Evolutionary conservation across 169 alveolate genomes (phyloP).

Genomic region (Eimeria nieschulzi): DNA sequence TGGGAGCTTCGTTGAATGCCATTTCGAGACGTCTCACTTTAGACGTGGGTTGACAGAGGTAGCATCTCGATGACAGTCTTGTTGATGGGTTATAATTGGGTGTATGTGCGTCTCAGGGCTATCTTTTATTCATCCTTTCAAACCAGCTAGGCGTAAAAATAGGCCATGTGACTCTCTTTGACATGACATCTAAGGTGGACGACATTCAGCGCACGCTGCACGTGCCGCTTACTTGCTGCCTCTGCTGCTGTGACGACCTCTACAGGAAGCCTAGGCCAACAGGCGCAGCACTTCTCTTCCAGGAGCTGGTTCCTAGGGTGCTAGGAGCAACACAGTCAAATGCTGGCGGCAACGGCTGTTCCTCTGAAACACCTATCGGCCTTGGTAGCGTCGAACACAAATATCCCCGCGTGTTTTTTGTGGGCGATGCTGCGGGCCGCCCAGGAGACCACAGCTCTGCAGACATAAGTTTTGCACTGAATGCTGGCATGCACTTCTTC

Average conservation of each 20-base stretch:
- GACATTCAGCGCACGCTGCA: slow-evolving; percentile 44
- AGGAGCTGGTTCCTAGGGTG: slow-evolving; percentile 38
- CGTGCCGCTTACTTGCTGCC: slow-evolving; percentile 67
- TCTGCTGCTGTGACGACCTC: slow-evolving; percentile 64
- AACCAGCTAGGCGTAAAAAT: slow-evolving; percentile 70
- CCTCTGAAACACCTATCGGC: too few relatives aligned
- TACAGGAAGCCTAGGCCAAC: slow-evolving; percentile 70
- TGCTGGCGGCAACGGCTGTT: not conserved
- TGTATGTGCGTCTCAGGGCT: slow-evolving; percentile 46
- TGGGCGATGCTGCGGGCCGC: slow-evolving; percentile 76
- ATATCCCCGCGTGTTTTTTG: slow-evolving; percentile 64
- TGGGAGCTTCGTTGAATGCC: not conserved
- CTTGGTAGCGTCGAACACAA: not conserved
- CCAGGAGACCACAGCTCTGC: slow-evolving; percentile 72
- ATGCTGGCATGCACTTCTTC: slow-evolving; percentile 68
- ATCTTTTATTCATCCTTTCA: slow-evolving; percentile 51
- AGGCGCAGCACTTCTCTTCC: slow-evolving; percentile 56
- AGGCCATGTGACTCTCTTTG: slow-evolving; percentile 58
- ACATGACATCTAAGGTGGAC: slow-evolving; percentile 60
- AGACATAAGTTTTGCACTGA: slow-evolving; percentile 67
- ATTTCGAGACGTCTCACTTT: not conserved
- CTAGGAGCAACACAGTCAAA: not conserved
- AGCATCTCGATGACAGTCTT: too few relatives aligned
- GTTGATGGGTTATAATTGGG: not conserved
- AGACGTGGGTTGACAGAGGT: too few relatives aligned